Percentiles rank a stretch among this genome's conserved stretches.
These are phyloP conservation scores for Phragmites australis DNA, from an alignment of 176 grass and related monocot species.

Conservation along the genomic window DNA sequence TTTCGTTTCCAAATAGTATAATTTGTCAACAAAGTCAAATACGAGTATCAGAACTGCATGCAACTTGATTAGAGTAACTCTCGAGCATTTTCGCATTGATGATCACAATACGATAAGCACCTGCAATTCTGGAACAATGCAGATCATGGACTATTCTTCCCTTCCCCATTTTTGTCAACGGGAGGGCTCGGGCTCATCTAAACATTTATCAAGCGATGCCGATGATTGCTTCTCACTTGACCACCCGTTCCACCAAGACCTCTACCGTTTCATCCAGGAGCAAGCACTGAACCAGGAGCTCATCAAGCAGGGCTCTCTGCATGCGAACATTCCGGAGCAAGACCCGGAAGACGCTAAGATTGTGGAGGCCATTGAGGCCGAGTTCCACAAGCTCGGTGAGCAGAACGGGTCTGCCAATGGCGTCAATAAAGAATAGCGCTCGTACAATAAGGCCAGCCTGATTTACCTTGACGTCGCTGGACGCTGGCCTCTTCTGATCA, in stretches of 20 bases:
- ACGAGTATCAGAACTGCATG: background rate
- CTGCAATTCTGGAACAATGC: conserved; percentile 31
- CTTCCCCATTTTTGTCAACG: conserved; percentile 81
- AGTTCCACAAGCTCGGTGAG: conserved; percentile 77
- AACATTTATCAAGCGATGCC: conserved; percentile 11
- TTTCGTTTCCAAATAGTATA: background rate
- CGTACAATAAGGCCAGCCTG: background rate
- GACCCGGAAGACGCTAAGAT: conserved; percentile 62
- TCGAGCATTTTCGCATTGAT: background rate
- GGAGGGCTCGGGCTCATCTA: conserved; percentile 56
- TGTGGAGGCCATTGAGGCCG: conserved; percentile 62
- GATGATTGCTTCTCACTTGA: conserved; percentile 70
- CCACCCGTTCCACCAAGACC: conserved; percentile 83
- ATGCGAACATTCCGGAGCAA: conserved; percentile 72
- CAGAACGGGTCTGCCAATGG: conserved; percentile 47
- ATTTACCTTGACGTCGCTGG: background rate
- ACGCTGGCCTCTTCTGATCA: conserved; percentile 24
- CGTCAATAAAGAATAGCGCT: background rate
- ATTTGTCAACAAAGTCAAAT: background rate
- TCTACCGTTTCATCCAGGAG: conserved; percentile 79
- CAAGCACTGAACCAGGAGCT: conserved; percentile 49
- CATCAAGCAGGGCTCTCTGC: conserved; percentile 68
- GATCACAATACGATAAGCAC: background rate
- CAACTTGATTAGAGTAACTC: background rate
- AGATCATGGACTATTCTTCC: conserved; percentile 87